Evolutionary conservation across 257 asterid species (phyloP).

Genomic region (Fraxinus pennsylvanica): DNA sequence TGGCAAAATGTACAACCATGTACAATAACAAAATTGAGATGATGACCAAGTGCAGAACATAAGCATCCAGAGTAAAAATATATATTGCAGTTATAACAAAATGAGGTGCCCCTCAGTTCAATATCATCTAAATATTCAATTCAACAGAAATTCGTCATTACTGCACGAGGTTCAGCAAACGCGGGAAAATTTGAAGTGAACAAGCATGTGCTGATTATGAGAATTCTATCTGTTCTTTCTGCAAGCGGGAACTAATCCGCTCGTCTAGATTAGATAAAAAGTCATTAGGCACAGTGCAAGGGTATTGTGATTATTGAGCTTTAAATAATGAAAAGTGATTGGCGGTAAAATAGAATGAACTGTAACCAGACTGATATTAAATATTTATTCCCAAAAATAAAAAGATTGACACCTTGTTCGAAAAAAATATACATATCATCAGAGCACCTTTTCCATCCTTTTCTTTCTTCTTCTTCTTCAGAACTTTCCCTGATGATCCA

Average conservation of each 20-base stretch:
- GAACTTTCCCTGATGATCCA: slow-evolving; percentile 98
- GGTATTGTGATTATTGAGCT: not conserved
- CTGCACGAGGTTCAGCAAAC: not conserved
- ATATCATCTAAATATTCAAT: not conserved
- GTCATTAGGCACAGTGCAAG: not conserved
- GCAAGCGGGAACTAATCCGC: not conserved
- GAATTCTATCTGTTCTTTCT: not conserved
- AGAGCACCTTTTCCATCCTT: slow-evolving; percentile 75
- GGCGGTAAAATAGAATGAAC: slow-evolving; percentile 16
- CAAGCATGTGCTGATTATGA: not conserved
- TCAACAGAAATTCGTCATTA: not conserved
- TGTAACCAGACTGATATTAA: slow-evolving; percentile 2
- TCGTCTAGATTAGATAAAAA: not conserved
- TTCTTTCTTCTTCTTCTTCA: slow-evolving; percentile 96
- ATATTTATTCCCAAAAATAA: not conserved
- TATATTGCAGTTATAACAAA: not conserved
- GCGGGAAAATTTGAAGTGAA: not conserved
- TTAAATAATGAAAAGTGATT: not conserved
- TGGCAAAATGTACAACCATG: not conserved
- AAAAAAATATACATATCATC: slow-evolving; percentile 5
- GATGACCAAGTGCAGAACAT: not conserved
- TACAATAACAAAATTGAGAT: not conserved
- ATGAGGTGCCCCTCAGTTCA: not conserved
- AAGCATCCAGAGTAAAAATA: not conserved
- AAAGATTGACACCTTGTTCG: slow-evolving; percentile 13